These are phyloP conservation scores for Phytophthora cryptogea DNA, from an alignment of 352 stramenopile genomes.

Conservation along the genomic window DNA sequence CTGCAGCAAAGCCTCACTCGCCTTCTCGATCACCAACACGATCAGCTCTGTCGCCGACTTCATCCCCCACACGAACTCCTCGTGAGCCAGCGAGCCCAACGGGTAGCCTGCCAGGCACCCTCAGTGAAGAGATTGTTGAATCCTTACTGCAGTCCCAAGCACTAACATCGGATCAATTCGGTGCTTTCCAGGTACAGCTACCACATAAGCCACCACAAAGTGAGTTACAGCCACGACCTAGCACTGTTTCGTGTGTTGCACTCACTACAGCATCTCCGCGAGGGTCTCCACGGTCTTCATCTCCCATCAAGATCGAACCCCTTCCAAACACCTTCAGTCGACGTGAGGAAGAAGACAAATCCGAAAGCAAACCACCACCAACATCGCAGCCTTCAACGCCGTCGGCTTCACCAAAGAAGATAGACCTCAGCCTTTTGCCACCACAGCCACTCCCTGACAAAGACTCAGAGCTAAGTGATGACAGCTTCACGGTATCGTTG, in stretches of 20 bases:
- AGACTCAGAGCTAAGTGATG: slow-evolving; percentile 21
- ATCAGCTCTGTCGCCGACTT: slow-evolving; percentile 7
- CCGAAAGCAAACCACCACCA: slow-evolving; percentile 27
- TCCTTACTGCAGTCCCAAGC: slow-evolving; percentile 3
- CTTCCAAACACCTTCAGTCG: slow-evolving; percentile 18
- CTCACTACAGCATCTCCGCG: slow-evolving; percentile 19
- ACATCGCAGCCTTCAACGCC: neutral
- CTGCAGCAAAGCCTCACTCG: slow-evolving; percentile 1
- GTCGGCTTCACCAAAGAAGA: slow-evolving; percentile 26
- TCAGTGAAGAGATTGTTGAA: slow-evolving; percentile 17
- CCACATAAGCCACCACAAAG: slow-evolving; percentile 27
- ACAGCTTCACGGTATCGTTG: slow-evolving; percentile 18
- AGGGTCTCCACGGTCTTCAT: slow-evolving; percentile 23
- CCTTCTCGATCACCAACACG: slow-evolving; percentile 8
- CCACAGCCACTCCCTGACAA: slow-evolving; percentile 22
- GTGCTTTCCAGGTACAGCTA: slow-evolving; percentile 10
- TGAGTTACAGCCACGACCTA: slow-evolving; percentile 16
- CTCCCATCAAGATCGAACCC: slow-evolving; percentile 45
- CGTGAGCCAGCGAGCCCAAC: slow-evolving; percentile 14
- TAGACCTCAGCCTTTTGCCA: slow-evolving; percentile 22
- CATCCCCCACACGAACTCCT: slow-evolving; percentile 23
- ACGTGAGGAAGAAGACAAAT: slow-evolving; percentile 29
- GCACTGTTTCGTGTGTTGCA: slow-evolving; percentile 2
- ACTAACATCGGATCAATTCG: neutral
- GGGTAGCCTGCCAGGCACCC: slow-evolving; percentile 13